Evolutionary conservation across 2,329 filamentous ascomycete genomes (phyloP).

Genomic region (Pseudofabraea citricarpa): DNA sequence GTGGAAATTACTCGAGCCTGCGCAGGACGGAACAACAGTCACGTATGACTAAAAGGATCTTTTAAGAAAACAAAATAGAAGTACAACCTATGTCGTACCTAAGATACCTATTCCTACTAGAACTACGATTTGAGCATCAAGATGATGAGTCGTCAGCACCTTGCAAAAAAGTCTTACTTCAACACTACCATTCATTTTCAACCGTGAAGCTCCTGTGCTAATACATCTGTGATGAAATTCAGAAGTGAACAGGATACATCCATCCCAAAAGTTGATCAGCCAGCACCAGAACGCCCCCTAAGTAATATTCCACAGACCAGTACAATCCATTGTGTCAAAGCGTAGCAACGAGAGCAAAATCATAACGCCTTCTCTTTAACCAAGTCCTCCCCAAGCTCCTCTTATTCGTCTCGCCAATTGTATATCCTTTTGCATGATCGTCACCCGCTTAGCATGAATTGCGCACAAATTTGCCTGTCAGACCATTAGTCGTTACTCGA

Average conservation of each 20-base stretch:
- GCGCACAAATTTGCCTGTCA: slow-evolving; percentile 77
- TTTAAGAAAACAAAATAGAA: too few species aligned
- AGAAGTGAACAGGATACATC: too few species aligned
- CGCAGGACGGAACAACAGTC: slow-evolving; percentile 53
- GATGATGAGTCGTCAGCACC: too few species aligned
- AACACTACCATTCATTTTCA: too few species aligned
- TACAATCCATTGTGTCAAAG: background rate
- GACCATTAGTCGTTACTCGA: too few species aligned
- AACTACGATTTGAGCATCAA: too few species aligned
- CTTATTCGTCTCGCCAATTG: slow-evolving; percentile 81
- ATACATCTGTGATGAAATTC: too few species aligned
- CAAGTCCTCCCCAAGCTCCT: slow-evolving; percentile 70
- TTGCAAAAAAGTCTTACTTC: too few species aligned
- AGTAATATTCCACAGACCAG: background rate
- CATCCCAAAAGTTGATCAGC: too few species aligned
- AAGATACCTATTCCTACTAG: too few species aligned
- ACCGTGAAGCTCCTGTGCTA: too few species aligned
- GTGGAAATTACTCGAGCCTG: slow-evolving; percentile 86
- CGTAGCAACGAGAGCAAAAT: background rate
- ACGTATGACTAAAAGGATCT: slow-evolving; percentile 24
- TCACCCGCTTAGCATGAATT: slow-evolving; percentile 93
- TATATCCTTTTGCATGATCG: slow-evolving; percentile 97
- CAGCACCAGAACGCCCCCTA: background rate
- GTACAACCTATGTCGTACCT: too few species aligned
- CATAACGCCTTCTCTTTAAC: slow-evolving; percentile 25